Evolutionary conservation across 1,284 basidiomycete genomes (phyloP).

Genomic region (Clitocybe nebularis): DNA sequence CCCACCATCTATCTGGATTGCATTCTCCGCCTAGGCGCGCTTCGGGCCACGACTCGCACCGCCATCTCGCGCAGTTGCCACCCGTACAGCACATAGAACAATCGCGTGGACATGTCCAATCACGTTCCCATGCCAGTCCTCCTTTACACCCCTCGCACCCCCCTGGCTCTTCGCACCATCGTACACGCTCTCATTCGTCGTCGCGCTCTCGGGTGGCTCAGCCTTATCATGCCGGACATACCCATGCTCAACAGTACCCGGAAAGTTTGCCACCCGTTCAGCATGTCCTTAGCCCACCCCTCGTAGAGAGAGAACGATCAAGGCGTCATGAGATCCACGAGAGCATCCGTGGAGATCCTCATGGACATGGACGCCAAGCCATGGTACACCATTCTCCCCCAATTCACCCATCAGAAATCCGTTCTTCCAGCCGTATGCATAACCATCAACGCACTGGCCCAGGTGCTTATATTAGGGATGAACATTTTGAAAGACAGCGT

Average conservation of each 20-base stretch:
- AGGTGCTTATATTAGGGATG: conserved; percentile 51
- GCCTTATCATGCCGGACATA: conserved; percentile 30
- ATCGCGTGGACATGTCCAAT: conserved; percentile 35
- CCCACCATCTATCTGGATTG: conserved; percentile 34
- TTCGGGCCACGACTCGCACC: conserved; percentile 33
- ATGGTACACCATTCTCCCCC: conserved; percentile 33
- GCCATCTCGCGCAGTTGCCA: conserved; percentile 43
- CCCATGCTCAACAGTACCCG: conserved; percentile 38
- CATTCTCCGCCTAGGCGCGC: conserved; percentile 28
- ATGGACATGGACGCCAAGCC: conserved; percentile 22
- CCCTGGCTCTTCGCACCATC: conserved; percentile 28
- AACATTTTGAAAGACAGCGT: conserved; percentile 42
- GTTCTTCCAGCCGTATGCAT: conserved; percentile 41
- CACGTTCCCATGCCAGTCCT: conserved; percentile 41
- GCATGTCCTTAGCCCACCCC: conserved; percentile 44
- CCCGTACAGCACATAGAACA: conserved; percentile 38
- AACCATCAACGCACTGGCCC: conserved; percentile 66
- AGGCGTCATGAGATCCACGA: conserved; percentile 41
- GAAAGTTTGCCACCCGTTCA: conserved; percentile 40
- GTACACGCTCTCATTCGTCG: conserved; percentile 30
- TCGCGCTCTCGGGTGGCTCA: conserved; percentile 38
- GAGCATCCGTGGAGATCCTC: conserved; percentile 21
- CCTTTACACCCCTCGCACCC: conserved; percentile 30
- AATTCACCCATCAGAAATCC: conserved; percentile 32
- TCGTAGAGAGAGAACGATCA: conserved; percentile 36